phyloP scores from a whole-genome alignment of 495 filamentous ascomycete genomes.

The Lophium mytilinum region DNA sequence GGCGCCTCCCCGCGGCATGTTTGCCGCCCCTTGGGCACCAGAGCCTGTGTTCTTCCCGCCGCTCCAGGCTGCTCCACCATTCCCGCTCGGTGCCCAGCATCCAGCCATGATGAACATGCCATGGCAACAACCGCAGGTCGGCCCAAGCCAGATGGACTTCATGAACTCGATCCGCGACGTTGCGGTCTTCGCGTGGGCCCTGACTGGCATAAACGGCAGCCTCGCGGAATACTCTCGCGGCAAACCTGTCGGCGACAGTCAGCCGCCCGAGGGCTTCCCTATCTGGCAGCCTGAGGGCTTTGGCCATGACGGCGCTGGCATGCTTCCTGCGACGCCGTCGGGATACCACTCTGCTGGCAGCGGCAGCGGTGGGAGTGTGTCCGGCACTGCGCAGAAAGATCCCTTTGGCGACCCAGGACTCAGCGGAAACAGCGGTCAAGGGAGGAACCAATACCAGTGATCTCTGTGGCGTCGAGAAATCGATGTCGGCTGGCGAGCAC shows the following conservation, averaged over 20 bases:
- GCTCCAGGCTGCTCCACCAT: conserved; percentile 29
- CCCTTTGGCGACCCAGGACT: conserved; percentile 19
- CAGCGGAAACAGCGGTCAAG: neutral
- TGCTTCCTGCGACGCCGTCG: conserved; percentile 11
- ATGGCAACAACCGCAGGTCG: conserved; percentile 5
- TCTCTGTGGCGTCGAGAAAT: no score
- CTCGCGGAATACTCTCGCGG: conserved; percentile 57
- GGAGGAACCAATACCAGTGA: no score
- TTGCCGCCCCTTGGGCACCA: conserved; percentile 68
- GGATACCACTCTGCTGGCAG: conserved; percentile 12
- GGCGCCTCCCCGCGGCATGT: conserved; percentile 52
- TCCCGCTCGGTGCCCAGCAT: conserved; percentile 15
- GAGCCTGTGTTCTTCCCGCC: conserved; percentile 43
- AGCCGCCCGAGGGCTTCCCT: conserved; percentile 50
- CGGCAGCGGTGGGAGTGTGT: neutral
- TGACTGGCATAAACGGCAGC: conserved; percentile 74
- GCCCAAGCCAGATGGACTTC: conserved; percentile 44
- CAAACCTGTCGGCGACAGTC: conserved; percentile 50
- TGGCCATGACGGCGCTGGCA: neutral
- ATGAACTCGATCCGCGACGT: conserved; percentile 78
- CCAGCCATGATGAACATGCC: conserved; percentile 7
- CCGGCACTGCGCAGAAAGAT: conserved; percentile 7
- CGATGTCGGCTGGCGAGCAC: no score
- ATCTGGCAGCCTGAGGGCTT: conserved; percentile 35
- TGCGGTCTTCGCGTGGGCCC: conserved; percentile 74